Evolutionary conservation across 2,329 filamentous ascomycete species (phyloP), one percentile per base, ranked within the genome.

Genomic region (Aspergillus alliaceus): DNA sequence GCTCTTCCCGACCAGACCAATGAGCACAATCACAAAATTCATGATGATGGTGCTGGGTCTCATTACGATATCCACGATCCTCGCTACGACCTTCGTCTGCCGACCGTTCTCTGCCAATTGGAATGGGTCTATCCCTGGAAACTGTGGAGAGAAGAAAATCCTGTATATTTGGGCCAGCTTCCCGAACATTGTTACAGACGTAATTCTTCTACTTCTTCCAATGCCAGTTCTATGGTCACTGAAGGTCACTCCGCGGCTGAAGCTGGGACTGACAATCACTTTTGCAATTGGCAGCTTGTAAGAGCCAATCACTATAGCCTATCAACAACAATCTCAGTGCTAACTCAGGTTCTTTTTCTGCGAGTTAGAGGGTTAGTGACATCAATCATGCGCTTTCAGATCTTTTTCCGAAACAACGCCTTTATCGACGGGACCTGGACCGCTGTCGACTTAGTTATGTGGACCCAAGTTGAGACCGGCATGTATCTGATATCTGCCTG

Each of bases 151-250:
- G 8, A 47, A 47, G 24, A 47, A 47, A 8, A 9, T 18, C 9
- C 25, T 47, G 20, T 47, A 29, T 14, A 47, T 47, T 6, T 73
- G 67, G 66, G 64, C 57, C 51, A 69, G 64, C 51, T 68, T 75
- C 22, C 70, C 72, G 6, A 75, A 75, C 52, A 73, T 76, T n/a
- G 48, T 69, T 6, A 73, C 75, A 20, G 73, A 77, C 56, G 56
- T 69, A 4, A 59, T 71, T 4, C 60, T 77, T 52, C 60, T 76
- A 1, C 22, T 69, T 2, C 58, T 76, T 7, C 74, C 75, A 3
- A 59, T 75, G 27, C 73, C 73, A 2, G 66, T 71, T 6, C 48
- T 76, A 11, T 72, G 65, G 64, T 66, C 62, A 2, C 59, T 76
- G 7, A 64, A 68, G 27, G 55, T 61, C 20, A 56, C 53, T 15